Percentiles rank a stretch among this genome's conserved stretches.
These are phyloP conservation scores for Trichoderma virens DNA, from an alignment of 495 filamentous ascomycete species.

Conservation along the genomic window DNA sequence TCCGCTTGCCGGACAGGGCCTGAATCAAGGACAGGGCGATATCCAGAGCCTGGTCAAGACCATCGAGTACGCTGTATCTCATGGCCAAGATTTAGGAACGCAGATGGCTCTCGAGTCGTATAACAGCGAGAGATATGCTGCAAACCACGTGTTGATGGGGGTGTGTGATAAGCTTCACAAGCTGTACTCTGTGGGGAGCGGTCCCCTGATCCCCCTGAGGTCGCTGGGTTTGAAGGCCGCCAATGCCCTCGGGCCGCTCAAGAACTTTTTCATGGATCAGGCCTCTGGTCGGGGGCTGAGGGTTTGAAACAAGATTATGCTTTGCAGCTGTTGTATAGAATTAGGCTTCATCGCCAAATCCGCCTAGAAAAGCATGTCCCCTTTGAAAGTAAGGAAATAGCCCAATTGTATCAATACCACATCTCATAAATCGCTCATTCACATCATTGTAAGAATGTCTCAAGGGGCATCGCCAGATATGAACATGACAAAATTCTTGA, in stretches of 20 bases:
- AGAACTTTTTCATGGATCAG: slow-evolving; percentile 80
- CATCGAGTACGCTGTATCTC: slow-evolving; percentile 66
- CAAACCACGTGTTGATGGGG: slow-evolving; percentile 79
- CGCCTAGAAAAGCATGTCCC: background rate
- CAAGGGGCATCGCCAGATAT: background rate
- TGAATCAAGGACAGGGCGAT: slow-evolving; percentile 90
- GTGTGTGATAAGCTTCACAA: slow-evolving; percentile 92
- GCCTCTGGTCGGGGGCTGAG: slow-evolving; percentile 56
- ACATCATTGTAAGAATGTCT: background rate
- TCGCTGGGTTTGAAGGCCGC: slow-evolving; percentile 70
- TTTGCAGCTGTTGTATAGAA: slow-evolving; percentile 15
- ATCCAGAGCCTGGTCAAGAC: slow-evolving; percentile 64
- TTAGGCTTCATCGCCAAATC: background rate
- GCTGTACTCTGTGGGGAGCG: slow-evolving; percentile 69
- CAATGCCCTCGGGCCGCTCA: slow-evolving; percentile 68
- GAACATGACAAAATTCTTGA: background rate
- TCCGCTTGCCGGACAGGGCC: slow-evolving; percentile 86
- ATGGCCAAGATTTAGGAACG: slow-evolving; percentile 74
- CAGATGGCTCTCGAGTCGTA: slow-evolving; percentile 71
- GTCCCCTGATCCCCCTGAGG: slow-evolving; percentile 69
- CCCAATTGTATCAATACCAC: background rate
- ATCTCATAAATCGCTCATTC: background rate
- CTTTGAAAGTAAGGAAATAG: background rate
- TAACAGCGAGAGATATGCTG: slow-evolving; percentile 64
- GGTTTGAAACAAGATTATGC: background rate